Conservation (phyloP, 1,284 basidiomycete genomes). For the Pterulicium gracile region DNA sequence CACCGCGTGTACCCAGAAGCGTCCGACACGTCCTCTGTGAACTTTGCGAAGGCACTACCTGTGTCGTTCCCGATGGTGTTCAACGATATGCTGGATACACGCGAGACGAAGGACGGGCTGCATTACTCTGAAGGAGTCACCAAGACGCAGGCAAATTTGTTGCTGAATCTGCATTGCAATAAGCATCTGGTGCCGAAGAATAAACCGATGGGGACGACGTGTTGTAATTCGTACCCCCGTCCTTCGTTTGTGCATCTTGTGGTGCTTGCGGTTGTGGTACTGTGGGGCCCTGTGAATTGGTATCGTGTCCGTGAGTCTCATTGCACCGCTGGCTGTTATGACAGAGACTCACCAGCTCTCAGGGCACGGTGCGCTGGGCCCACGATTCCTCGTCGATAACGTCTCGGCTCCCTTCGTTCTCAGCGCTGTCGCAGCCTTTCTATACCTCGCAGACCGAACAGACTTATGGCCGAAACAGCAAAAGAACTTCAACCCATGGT, state of each 20-base stretch:
- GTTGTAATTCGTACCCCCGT: slow-evolving; percentile 69
- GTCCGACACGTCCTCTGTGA: slow-evolving; percentile 17
- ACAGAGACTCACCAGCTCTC: not conserved
- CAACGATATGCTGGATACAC: slow-evolving; percentile 65
- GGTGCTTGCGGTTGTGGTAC: slow-evolving; percentile 38
- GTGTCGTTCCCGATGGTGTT: slow-evolving; percentile 65
- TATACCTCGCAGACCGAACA: slow-evolving; percentile 74
- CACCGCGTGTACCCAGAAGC: slow-evolving; percentile 48
- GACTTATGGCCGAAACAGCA: slow-evolving; percentile 81
- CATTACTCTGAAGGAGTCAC: slow-evolving; percentile 65
- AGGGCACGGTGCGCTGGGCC: slow-evolving; percentile 19
- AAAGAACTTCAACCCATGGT: slow-evolving; percentile 66
- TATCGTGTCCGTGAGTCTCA: not conserved
- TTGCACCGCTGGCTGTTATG: not conserved
- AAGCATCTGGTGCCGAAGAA: slow-evolving; percentile 49
- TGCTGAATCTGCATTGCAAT: slow-evolving; percentile 80
- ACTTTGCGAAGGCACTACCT: slow-evolving; percentile 21
- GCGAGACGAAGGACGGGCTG: slow-evolving; percentile 72
- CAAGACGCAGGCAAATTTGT: slow-evolving; percentile 62
- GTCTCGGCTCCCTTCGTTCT: slow-evolving; percentile 45
- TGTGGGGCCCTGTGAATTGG: slow-evolving; percentile 41
- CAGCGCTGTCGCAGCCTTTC: slow-evolving; percentile 52
- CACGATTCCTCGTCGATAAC: slow-evolving; percentile 28
- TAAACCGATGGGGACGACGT: slow-evolving; percentile 72
- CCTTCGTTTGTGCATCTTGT: slow-evolving; percentile 53